Evolutionary conservation across 306 rosid genomes (phyloP), one percentile per base, ranked within the genome.

Genomic region (Glycine soja): DNA sequence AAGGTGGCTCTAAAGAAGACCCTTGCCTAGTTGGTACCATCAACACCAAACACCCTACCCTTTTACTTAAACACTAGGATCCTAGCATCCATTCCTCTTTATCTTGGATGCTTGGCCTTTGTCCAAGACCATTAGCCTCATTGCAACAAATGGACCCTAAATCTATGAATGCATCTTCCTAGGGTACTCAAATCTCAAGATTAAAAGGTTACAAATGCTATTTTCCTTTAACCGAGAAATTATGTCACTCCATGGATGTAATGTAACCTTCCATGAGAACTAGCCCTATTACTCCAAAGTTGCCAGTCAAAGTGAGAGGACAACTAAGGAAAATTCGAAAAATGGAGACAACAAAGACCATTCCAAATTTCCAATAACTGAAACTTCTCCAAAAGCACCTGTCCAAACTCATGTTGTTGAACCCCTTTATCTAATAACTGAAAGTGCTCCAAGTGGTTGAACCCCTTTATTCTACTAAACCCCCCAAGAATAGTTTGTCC

Each of bases 401-500:
- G 43, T 38, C 42, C 6, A 38, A 38, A 4, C 43, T 38, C 43
- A 38, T 5, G 6, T 38, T 0, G 43, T 38, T 38, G 43, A 38
- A 48, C 53, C 53, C 53, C 53, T 48, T 2, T 48, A 48, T 48
- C n/a, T 48, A 11, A 48, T 52, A 52, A 52, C 2, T 14, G n/a
- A 59, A 58, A 11, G 7, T n/a, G 15, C 56, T 47, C 43, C 57
- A 12, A 18, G 54, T 50, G 54, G 5, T 18, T 3, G 63, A 57
- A 57, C 43, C 45, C 45, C 9, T 11, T 10, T 30, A 61, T 10
- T 61, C 40, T 59, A 59, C 40, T 24, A 59, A 59, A 19, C 54
- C 48, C 71, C 30, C 59, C 54, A 53, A 15, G 45, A 67, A 56
- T 45, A 70, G 71, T 45, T 77, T 77, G 42, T 16, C 30, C 50